A percentile compares a stretch with the other conserved stretches of the same genome.
phyloP scores from a whole-genome alignment of 2,329 filamentous ascomycete species.

The Fusarium sterilihyphosum region DNA sequence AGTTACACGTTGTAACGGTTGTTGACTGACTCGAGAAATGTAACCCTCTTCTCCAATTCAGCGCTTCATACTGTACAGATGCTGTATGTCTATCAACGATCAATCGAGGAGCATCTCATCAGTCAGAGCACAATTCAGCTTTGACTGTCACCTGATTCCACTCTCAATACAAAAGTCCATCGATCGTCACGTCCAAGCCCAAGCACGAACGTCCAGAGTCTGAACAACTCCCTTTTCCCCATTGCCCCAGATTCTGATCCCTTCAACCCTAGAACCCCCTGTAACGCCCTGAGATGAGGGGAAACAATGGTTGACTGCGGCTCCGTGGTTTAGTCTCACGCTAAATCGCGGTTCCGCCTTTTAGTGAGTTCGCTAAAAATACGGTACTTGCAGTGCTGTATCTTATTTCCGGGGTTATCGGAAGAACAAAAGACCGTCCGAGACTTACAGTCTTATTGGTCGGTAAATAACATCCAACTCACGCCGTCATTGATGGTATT shows the following conservation, averaged over 20 bases:
- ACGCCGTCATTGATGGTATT: constrained; percentile 25
- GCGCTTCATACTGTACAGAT: neutral
- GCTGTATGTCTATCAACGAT: neutral
- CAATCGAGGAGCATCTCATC: neutral
- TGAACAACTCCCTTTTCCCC: constrained; percentile 9
- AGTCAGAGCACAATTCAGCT: neutral
- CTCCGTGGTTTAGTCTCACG: constrained; percentile 36
- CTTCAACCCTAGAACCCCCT: neutral
- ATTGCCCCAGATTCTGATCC: constrained; percentile 10
- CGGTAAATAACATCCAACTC: neutral
- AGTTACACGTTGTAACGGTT: neutral
- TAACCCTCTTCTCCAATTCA: constrained; percentile 1
- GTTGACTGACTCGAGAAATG: neutral
- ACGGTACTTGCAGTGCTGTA: neutral
- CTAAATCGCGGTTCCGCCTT: constrained; percentile 43
- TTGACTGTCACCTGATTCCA: neutral
- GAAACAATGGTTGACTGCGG: constrained; percentile 34
- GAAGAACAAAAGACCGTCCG: constrained; percentile 15
- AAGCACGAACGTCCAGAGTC: neutral
- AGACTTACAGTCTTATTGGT: neutral
- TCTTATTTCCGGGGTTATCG: neutral
- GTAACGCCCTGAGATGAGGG: constrained; percentile 31
- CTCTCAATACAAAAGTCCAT: neutral
- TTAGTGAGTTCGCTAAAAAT: constrained; percentile 20
- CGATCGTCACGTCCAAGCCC: neutral